Conservation (phyloP, 306 rosid genomes). For the Begonia peltatifolia region DNA sequence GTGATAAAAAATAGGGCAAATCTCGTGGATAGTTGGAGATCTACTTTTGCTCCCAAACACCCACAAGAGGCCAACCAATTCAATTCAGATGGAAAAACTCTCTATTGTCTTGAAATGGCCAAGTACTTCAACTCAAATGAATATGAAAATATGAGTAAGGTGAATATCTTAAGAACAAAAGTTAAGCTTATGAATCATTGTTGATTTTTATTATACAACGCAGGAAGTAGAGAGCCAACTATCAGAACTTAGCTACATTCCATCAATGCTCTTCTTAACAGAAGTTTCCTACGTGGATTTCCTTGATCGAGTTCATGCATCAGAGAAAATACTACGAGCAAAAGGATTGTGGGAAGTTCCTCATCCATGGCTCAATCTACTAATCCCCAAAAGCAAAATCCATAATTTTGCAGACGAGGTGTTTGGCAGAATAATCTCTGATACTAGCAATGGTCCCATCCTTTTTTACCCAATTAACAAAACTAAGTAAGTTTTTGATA, state of each 20-base stretch:
- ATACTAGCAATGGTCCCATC: slow-evolving; percentile 68
- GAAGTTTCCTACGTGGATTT: slow-evolving; percentile 75
- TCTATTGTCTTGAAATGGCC: slow-evolving; percentile 86
- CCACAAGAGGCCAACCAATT: slow-evolving; percentile 57
- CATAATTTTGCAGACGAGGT: slow-evolving; percentile 44
- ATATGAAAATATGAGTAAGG: slow-evolving; percentile 36
- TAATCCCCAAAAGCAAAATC: slow-evolving; percentile 59
- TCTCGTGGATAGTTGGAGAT: slow-evolving; percentile 71
- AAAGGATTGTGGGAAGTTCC: slow-evolving; percentile 82
- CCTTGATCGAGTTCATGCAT: slow-evolving; percentile 74
- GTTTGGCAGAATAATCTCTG: slow-evolving; percentile 53
- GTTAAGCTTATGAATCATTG: not conserved
- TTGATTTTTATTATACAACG: slow-evolving; percentile 12
- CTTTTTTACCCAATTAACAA: slow-evolving; percentile 84
- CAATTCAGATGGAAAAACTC: slow-evolving; percentile 44
- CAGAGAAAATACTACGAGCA: slow-evolving; percentile 48
- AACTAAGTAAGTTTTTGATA: slow-evolving; percentile 37
- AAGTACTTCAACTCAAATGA: slow-evolving; percentile 57
- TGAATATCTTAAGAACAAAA: slow-evolving; percentile 9
- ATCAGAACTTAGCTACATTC: slow-evolving; percentile 43
- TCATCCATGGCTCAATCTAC: slow-evolving; percentile 88
- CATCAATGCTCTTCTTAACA: slow-evolving; percentile 48
- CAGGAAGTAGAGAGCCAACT: slow-evolving; percentile 51
- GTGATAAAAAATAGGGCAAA: slow-evolving; percentile 62
- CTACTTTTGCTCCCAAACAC: slow-evolving; percentile 61